Base-by-base conservation (phyloP, 1,284 basidiomycete genomes). In the Termitomyces sp. region DNA sequence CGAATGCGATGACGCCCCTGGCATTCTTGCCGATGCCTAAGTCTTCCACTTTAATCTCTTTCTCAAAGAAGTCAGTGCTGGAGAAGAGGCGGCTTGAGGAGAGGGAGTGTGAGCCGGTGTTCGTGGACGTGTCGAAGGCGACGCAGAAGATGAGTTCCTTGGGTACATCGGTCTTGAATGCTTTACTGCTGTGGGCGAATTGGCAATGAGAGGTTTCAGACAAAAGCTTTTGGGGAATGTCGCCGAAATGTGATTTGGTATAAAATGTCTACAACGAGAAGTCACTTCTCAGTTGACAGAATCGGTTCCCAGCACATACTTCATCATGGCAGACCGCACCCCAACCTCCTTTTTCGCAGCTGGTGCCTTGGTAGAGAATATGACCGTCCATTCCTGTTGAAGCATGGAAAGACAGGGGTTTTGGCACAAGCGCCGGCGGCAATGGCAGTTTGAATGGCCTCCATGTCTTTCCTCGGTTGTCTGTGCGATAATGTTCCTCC, bases 401-500 rank as follows among this genome's bases (percentile, higher is more conserved):
- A 0, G 91, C 87, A 65, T 97, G 93, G 74, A 97, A 98, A 2
- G 87, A 83, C 9, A 97, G 79, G 3, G 91, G 88, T 39, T 75
- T 72, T 4, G 78, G 64, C 9, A 83, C 75, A 40, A 82, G 72
- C 2, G 88, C 83, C 1, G 87, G 84, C 5, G 77, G 63, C 3
- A 82, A 62, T 1, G 86, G 84, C 47, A 92, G 80, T 3, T 84
- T 73, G 68, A 96, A 98, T 0, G 80, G 68, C 53, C 83, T 82
- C 94, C 94, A 98, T 39, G 86, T 83, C 68, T 81, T 83, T 52
- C 94, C 94, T 58, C 89, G 81, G 70, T 98, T 87, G 40, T 83
- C 82, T 1, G 94, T 94, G 26, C 89, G 85, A 70, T 90, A 97
- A 70, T 97, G 94, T 28, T 68, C 89, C 19, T 62, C 84, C 34